phyloP scores from a whole-genome alignment of 192 early-diverging fungal species.

The Rhizophlyctis rosea region DNA sequence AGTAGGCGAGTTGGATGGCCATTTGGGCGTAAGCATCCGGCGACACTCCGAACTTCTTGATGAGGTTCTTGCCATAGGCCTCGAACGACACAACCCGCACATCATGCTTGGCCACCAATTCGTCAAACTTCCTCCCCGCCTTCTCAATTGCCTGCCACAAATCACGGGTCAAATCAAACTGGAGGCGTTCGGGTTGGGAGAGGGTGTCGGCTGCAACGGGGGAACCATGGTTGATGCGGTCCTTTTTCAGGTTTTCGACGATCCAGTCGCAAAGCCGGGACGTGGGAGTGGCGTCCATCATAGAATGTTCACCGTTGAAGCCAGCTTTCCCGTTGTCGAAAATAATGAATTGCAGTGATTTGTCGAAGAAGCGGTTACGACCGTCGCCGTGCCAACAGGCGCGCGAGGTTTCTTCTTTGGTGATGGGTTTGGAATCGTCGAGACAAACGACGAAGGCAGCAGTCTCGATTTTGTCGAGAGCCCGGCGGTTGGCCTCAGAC shows the following conservation, averaged over 20 bases:
- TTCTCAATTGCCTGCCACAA: conserved; percentile 61
- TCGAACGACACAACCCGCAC: conserved; percentile 77
- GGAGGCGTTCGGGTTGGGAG: conserved; percentile 62
- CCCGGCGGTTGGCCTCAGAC: conserved; percentile 67
- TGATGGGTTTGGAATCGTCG: conserved; percentile 82
- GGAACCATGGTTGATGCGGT: conserved; percentile 74
- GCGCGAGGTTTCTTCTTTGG: conserved; percentile 79
- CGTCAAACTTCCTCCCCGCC: conserved; percentile 78
- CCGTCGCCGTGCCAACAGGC: conserved; percentile 96
- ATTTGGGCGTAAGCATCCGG: conserved; percentile 68
- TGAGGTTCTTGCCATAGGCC: conserved; percentile 90
- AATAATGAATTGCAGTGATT: conserved; percentile 93
- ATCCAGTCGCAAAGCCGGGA: conserved; percentile 80
- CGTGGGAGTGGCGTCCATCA: conserved; percentile 93
- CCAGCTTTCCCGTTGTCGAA: conserved; percentile 97
- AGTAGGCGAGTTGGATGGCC: conserved; percentile 96
- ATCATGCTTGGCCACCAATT: conserved; percentile 75
- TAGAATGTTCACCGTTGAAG: conserved; percentile 81
- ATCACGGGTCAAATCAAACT: conserved; percentile 64
- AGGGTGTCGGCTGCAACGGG: conserved; percentile 52
- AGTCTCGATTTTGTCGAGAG: conserved; percentile 80
- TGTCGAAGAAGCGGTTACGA: conserved; percentile 97
- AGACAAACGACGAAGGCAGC: conserved; percentile 87
- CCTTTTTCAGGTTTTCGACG: conserved; percentile 43
- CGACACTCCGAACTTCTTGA: conserved; percentile 68